Base-by-base conservation (phyloP, 345 rosid species). In the Clausena lansium region DNA sequence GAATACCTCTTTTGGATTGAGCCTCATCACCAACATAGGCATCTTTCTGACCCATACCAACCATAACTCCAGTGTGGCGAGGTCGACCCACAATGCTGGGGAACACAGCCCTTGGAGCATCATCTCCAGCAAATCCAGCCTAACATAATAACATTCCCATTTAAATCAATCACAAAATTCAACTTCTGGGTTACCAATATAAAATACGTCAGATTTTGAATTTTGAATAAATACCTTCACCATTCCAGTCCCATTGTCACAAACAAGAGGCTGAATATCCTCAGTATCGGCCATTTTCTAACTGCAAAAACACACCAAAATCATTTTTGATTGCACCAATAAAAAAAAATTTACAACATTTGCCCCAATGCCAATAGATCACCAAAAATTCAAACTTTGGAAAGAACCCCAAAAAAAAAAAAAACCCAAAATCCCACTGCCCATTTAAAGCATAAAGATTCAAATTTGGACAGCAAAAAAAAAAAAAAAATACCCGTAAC, bases 11-110 rank as follows among this genome's bases (percentile, higher is more conserved):
- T 88, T 90, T 78, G 3, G 94, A 86, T 77, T 88, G 91, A 76
- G 94, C 94, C 85, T 87, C 92, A 22, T 90, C 94, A 25, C 94
- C 94, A 10, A 89, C 94, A 76, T 88, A 90, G 25, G 91, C 93
- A 85, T 88, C 93, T 77, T 88, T 88, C 69, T 87, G 88, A 41
- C 86, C 89, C 88, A 88, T 88, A 19, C 91, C 91, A 33, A 88
- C 91, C 91, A 88, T 88, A 63, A 88, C 91, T 35, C 91, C 89
- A 0, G 88, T 87, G 69, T 87, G 88, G 19, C 88, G 90, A 63
- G 88, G 90, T 9, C 90, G 88, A 35, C 90, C 90, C 52, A 87
- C 88, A 45, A 87, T 87, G 61, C 90, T 87, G 7, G 90, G 90
- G 55, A 87, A 87, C 41, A 87, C 90, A 32, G 90, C 88, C 76